Conservation (phyloP, 495 filamentous ascomycete genomes). For the Xylaria telfairii region DNA sequence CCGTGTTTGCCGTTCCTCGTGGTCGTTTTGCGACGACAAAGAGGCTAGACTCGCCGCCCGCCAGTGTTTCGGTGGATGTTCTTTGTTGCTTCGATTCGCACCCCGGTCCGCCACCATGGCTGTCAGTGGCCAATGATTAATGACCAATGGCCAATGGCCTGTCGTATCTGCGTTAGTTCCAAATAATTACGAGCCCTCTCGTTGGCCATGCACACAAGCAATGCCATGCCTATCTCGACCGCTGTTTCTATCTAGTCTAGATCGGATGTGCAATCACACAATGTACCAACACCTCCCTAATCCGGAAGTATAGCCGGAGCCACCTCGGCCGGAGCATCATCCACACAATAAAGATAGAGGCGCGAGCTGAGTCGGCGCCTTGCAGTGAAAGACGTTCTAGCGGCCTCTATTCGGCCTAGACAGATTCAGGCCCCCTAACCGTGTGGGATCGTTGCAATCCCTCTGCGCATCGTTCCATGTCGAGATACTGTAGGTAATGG, state of each 20-base stretch:
- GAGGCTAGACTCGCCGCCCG: background rate
- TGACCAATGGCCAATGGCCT: background rate
- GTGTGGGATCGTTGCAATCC: conserved; percentile 22
- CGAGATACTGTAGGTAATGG: conserved; percentile 26
- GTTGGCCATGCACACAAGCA: conserved; percentile 2
- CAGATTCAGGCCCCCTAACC: conserved; percentile 7
- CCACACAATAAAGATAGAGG: conserved; percentile 2
- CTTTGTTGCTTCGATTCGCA: conserved; percentile 9
- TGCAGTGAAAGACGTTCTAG: background rate
- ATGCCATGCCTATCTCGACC: conserved; percentile 8
- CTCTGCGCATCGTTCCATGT: conserved; percentile 19
- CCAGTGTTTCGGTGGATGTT: background rate
- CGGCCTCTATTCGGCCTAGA: conserved; percentile 19
- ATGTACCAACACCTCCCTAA: conserved; percentile 19
- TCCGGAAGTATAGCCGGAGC: conserved; percentile 24
- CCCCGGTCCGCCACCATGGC: background rate
- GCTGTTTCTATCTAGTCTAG: conserved; percentile 20
- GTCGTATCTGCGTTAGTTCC: background rate
- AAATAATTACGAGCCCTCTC: conserved; percentile 17
- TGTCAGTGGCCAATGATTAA: background rate
- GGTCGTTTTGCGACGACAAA: background rate
- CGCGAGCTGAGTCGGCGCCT: conserved; percentile 25
- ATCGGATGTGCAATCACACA: conserved; percentile 5
- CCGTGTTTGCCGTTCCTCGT: background rate
- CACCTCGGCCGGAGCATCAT: conserved; percentile 21